phyloP scores from a whole-genome alignment of 2,329 filamentous ascomycete genomes.

The Talaromyces sp. region DNA sequence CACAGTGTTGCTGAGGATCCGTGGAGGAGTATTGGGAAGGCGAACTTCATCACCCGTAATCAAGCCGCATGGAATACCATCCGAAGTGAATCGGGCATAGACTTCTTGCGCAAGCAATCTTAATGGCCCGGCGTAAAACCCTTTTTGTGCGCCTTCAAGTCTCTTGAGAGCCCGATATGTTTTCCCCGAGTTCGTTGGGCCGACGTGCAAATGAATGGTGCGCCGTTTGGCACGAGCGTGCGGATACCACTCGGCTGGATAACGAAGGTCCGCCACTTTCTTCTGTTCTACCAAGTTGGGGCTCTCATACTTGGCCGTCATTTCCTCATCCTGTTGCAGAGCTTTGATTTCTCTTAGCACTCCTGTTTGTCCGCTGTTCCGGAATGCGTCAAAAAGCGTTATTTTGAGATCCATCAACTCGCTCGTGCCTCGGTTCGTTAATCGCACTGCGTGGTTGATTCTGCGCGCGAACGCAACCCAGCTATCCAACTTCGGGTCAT shows the following conservation, averaged over 20 bases:
- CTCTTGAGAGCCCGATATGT: slow-evolving; percentile 89
- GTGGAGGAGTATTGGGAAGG: slow-evolving; percentile 53
- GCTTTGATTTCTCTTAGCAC: slow-evolving; percentile 59
- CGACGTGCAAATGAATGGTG: slow-evolving; percentile 86
- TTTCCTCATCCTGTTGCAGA: slow-evolving; percentile 62
- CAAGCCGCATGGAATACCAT: slow-evolving; percentile 70
- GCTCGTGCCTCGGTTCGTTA: slow-evolving; percentile 16
- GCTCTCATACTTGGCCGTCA: slow-evolving; percentile 53
- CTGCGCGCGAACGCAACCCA: slow-evolving; percentile 29
- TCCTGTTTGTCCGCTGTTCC: slow-evolving; percentile 47
- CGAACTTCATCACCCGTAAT: slow-evolving; percentile 88
- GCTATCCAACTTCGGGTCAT: slow-evolving; percentile 15
- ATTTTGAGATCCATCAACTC: slow-evolving; percentile 21
- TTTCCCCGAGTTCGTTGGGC: slow-evolving; percentile 96
- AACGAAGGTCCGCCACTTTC: slow-evolving; percentile 74
- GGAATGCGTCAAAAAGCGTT: slow-evolving; percentile 55
- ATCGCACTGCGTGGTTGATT: slow-evolving; percentile 24
- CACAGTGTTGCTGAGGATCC: slow-evolving; percentile 82
- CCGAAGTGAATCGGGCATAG: slow-evolving; percentile 77
- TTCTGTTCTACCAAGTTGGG: slow-evolving; percentile 56
- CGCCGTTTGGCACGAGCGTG: slow-evolving; percentile 73
- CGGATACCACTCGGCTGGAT: slow-evolving; percentile 88
- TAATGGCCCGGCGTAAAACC: slow-evolving; percentile 87
- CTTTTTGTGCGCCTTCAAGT: slow-evolving; percentile 67
- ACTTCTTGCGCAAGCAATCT: slow-evolving; percentile 89